phyloP scores from a whole-genome alignment of 2,329 filamentous ascomycete species.

The Penicillium sp. region DNA sequence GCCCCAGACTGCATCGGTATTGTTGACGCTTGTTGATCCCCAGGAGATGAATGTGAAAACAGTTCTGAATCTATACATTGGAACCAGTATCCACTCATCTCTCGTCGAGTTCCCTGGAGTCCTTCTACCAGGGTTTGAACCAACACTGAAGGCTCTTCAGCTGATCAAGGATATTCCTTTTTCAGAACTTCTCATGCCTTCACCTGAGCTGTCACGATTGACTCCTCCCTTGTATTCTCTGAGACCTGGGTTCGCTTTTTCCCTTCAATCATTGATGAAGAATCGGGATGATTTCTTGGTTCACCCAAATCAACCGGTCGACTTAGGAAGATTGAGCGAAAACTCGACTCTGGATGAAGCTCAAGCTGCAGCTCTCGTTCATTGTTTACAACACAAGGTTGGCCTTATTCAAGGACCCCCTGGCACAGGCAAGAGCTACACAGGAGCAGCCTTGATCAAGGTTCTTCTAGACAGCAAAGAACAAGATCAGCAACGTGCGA shows the following conservation, averaged over 20 bases:
- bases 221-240: constrained; percentile 55
- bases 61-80: constrained; percentile 18
- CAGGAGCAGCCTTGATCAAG: constrained; percentile 30
- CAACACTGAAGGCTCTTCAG: constrained; percentile 59
- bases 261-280: constrained; percentile 26
- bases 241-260: constrained; percentile 51
- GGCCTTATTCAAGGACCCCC: constrained; percentile 31
- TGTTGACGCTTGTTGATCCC: constrained; percentile 29
- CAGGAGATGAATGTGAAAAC: constrained; percentile 21
- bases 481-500: constrained; percentile 13
- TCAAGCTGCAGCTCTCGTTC: constrained; percentile 21
- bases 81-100: constrained; percentile 10
- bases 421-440: constrained; percentile 31
- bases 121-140: constrained; percentile 58
- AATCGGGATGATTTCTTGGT: constrained; percentile 2
- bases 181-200: constrained; percentile 41
- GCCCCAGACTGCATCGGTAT: constrained; percentile 25
- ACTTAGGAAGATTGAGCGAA: constrained; percentile 17
- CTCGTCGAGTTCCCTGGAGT: constrained; percentile 65
- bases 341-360: constrained; percentile 22
- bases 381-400: constrained; percentile 16
- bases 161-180: constrained; percentile 55
- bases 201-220: constrained; percentile 26
- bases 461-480: constrained; percentile 27
- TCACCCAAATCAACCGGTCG: constrained; percentile 7